Conservation (phyloP, 768 basidiomycete genomes). For the Agaricus blazei region DNA sequence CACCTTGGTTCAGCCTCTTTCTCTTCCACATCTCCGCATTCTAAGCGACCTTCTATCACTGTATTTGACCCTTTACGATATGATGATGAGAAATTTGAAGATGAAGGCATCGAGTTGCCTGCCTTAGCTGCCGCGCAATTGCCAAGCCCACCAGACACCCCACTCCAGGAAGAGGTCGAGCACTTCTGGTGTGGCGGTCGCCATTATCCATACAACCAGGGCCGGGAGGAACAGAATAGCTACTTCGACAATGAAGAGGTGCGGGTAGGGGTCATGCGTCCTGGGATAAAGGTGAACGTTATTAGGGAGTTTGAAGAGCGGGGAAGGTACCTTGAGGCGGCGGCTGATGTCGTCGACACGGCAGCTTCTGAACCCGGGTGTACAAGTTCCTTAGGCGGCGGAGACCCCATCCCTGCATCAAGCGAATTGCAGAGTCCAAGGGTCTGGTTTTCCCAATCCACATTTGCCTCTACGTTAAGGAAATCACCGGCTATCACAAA, state of each 20-base stretch:
- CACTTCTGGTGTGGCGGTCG: not conserved
- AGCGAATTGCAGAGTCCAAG: not conserved
- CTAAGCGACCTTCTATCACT: not conserved
- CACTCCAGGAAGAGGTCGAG: not conserved
- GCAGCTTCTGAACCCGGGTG: conserved; percentile 2
- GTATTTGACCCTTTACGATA: not conserved
- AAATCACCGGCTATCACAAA: not conserved
- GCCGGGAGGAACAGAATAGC: not conserved
- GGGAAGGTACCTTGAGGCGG: not conserved
- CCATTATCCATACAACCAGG: not conserved
- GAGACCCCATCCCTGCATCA: not conserved
- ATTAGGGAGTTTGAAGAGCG: not conserved
- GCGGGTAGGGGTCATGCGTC: not conserved
- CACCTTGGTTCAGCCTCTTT: conserved; percentile 2
- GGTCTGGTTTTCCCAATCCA: not conserved
- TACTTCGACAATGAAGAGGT: not conserved
- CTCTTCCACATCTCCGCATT: conserved; percentile 7
- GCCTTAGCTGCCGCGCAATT: conserved; percentile 1
- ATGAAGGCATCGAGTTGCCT: conserved; percentile 6
- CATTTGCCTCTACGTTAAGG: not conserved
- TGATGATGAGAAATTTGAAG: not conserved
- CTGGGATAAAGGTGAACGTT: conserved; percentile 1
- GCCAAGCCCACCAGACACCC: conserved; percentile 9
- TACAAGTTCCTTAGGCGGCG: not conserved
- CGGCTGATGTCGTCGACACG: not conserved